phyloP scores from a whole-genome alignment of 148 eudicot species.

The Vaccinium myrtillus region DNA sequence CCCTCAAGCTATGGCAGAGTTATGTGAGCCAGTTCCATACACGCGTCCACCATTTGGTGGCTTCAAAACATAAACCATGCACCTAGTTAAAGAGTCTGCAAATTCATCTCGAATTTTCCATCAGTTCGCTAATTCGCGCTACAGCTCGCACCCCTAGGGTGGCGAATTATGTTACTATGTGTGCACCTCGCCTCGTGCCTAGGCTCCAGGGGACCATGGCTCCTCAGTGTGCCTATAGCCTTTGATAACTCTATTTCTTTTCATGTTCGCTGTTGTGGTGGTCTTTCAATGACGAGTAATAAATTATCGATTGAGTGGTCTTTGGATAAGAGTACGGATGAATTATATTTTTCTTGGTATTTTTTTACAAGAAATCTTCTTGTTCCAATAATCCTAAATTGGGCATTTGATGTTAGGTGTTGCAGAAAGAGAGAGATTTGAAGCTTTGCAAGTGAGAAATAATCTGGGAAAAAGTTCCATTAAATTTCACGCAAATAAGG shows the following conservation, averaged over 20 bases:
- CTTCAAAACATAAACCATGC: too few relatives aligned
- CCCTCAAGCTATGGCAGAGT: too few relatives aligned
- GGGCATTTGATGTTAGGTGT: background rate
- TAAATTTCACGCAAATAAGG: background rate
- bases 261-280: background rate
- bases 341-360: background rate
- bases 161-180: background rate
- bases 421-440: constrained; percentile 5
- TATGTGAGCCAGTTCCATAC: too few relatives aligned
- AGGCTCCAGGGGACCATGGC: background rate
- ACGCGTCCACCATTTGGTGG: too few relatives aligned
- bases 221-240: background rate
- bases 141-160: too few relatives aligned
- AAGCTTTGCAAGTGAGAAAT: background rate
- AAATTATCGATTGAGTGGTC: background rate
- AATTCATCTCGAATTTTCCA: too few relatives aligned
- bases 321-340: background rate
- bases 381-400: background rate
- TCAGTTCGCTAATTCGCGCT: too few relatives aligned
- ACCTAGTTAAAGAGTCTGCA: too few relatives aligned
- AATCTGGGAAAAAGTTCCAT: background rate
- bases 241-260: background rate
- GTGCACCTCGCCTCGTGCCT: background rate
- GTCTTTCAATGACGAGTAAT: background rate
- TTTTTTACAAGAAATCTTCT: background rate